phyloP scores from a whole-genome alignment of 1,284 basidiomycete genomes.

The Vanrija sp. region DNA sequence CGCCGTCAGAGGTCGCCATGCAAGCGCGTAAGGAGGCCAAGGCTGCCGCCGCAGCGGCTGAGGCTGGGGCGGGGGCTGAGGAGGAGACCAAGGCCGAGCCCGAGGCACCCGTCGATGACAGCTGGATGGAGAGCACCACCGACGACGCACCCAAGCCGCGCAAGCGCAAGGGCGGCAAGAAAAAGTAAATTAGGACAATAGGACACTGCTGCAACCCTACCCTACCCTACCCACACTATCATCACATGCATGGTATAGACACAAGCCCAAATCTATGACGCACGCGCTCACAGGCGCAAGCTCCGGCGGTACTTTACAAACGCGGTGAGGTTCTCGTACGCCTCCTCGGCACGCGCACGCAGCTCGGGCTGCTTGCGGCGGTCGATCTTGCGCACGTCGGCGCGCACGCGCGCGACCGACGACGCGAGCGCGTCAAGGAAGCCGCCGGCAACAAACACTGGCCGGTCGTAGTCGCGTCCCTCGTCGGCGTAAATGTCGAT shows the following conservation, averaged over 20 bases:
- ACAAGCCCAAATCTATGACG: neutral
- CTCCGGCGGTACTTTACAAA: conserved; percentile 78
- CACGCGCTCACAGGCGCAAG: conserved; percentile 7
- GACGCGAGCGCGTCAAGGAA: conserved; percentile 57
- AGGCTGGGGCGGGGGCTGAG: neutral
- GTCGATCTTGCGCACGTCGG: conserved; percentile 58
- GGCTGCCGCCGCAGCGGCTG: conserved; percentile 6
- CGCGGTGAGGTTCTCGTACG: conserved; percentile 72
- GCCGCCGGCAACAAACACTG: conserved; percentile 63
- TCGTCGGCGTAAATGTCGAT: conserved; percentile 97
- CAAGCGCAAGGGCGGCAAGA: conserved; percentile 13
- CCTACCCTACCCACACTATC: neutral
- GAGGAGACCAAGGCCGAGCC: conserved; percentile 7
- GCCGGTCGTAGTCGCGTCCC: conserved; percentile 69
- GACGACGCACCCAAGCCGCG: conserved; percentile 1
- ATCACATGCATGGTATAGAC: conserved; percentile 12
- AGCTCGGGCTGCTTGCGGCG: conserved; percentile 50
- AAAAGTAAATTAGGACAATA: conserved; percentile 10
- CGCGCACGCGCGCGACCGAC: conserved; percentile 59
- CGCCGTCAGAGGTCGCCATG: conserved; percentile 36
- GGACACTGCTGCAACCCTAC: neutral
- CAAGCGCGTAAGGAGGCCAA: conserved; percentile 23
- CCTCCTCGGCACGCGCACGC: conserved; percentile 52
- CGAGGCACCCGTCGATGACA: conserved; percentile 26
- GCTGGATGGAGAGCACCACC: conserved; percentile 37